Evolutionary conservation across 208 protist species (phyloP), one percentile per base, ranked within the genome.

Genomic region (Acanthamoeba healyi): DNA sequence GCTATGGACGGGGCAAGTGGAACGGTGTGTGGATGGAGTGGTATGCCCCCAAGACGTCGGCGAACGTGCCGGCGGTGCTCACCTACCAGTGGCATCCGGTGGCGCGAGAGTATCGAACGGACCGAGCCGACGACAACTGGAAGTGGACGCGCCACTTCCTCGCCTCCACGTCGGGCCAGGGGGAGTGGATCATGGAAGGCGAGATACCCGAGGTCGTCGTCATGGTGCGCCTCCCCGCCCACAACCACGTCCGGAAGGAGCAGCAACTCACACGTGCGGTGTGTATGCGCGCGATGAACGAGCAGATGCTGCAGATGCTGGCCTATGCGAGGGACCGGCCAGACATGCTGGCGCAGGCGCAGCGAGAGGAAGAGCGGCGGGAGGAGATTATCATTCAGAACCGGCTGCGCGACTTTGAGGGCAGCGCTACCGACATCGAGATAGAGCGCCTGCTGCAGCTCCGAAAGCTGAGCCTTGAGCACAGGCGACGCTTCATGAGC

Each of bases 101-200:
- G 2, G 94, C 87, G 26, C 44, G 81, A 22, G 94, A 95, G 65
- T 95, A 94, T 58, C 38, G 87, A 10, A 95, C 88, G 2, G 44
- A 77, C 0, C 67, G 93, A n/a, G 14, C 17, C 0, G 3, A 4
- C 9, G 51, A 70, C 26, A 82, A n/a, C 58, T 95, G 94, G 94
- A 95, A 95, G 90, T 95, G 94, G 94, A 95, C 94, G 51, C 32
- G 94, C 26, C 94, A 95, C 77, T 95, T 95, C 65, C 49, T 95
- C 36, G 94, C 89, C 49, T 79, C 90, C 46, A 95, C 87, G 49
- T 19, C 87, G n/a, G 94, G 89, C 38, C 22, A 38, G 40, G 90
- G 94, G 49, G 88, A 95, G 26, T 95, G 88, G 88, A 94, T 95
- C 32, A 89, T 95, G 34, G 94, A 95, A 56, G 94, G 94, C 79